Evolutionary conservation across 495 filamentous ascomycete genomes (phyloP).

Genomic region (Aspergillus leporis): DNA sequence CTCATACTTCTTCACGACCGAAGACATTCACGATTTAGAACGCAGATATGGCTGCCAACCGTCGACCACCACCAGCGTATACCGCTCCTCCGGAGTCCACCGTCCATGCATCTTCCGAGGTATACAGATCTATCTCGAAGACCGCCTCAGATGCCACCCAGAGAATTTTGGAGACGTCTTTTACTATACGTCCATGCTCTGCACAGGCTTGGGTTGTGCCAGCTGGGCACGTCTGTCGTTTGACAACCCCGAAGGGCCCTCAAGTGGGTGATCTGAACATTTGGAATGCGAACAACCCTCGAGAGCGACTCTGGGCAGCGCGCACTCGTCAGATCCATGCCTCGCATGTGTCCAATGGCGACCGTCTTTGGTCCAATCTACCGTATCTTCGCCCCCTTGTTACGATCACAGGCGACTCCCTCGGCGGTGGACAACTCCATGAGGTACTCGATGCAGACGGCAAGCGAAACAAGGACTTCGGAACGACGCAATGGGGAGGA

Average conservation of each 20-base stretch:
- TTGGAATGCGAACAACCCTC: constrained; percentile 73
- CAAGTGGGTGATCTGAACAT: constrained; percentile 84
- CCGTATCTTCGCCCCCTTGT: constrained; percentile 74
- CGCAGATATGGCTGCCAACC: constrained; percentile 29
- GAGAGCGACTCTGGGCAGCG: constrained; percentile 77
- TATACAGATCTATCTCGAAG: constrained; percentile 43
- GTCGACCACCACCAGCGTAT: constrained; percentile 46
- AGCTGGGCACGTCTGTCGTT: constrained; percentile 62
- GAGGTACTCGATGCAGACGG: constrained; percentile 40
- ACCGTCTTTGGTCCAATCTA: constrained; percentile 74
- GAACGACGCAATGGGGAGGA: constrained; percentile 50
- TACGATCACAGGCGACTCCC: constrained; percentile 68
- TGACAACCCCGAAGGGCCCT: constrained; percentile 72
- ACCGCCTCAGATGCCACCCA: constrained; percentile 35
- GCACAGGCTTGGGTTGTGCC: constrained; percentile 65
- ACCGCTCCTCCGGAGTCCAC: constrained; percentile 37
- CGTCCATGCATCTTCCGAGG: constrained; percentile 36
- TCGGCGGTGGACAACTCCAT: constrained; percentile 58
- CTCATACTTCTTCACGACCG: neutral
- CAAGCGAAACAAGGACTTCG: constrained; percentile 36
- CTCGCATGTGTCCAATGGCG: constrained; percentile 66
- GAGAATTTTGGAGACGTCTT: constrained; percentile 34
- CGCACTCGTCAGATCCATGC: constrained; percentile 76
- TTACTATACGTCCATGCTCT: constrained; percentile 50
- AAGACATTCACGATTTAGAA: neutral